Evolutionary conservation across 345 rosid species (phyloP).

Genomic region (Acer saccharum): DNA sequence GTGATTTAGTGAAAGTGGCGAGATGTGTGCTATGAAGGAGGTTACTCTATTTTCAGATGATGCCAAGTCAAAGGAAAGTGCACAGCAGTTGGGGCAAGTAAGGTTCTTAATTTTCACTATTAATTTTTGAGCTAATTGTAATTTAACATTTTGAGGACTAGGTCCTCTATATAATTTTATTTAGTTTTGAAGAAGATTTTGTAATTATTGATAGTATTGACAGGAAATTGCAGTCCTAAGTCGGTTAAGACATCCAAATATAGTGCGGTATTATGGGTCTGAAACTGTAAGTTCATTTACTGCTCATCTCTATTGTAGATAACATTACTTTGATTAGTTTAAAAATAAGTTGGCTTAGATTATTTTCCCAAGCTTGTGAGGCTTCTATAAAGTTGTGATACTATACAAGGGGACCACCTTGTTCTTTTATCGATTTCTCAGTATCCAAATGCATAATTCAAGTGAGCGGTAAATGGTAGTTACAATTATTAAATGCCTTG

Average conservation of each 20-base stretch:
- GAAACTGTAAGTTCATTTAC: constrained; percentile 50
- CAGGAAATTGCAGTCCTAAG: constrained; percentile 75
- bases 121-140: neutral
- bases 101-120: constrained; percentile 16
- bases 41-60: constrained; percentile 80
- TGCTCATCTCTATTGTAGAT: neutral
- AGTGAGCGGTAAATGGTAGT: neutral
- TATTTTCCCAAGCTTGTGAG: neutral
- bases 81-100: constrained; percentile 73
- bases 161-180: neutral
- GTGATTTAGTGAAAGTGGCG: constrained; percentile 68
- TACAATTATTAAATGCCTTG: neutral
- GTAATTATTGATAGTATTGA: constrained; percentile 5
- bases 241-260: constrained; percentile 69
- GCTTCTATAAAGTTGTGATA: neutral
- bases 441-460: neutral
- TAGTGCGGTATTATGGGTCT: constrained; percentile 84
- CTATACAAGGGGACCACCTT: neutral
- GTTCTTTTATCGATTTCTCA: neutral
- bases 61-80: constrained; percentile 76
- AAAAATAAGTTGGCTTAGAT: neutral
- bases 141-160: neutral
- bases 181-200: constrained; percentile 2
- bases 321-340: neutral
- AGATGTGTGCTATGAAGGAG: constrained; percentile 93